phyloP scores from a whole-genome alignment of 2,329 filamentous ascomycete species.

The Aspergillus phoenicis region DNA sequence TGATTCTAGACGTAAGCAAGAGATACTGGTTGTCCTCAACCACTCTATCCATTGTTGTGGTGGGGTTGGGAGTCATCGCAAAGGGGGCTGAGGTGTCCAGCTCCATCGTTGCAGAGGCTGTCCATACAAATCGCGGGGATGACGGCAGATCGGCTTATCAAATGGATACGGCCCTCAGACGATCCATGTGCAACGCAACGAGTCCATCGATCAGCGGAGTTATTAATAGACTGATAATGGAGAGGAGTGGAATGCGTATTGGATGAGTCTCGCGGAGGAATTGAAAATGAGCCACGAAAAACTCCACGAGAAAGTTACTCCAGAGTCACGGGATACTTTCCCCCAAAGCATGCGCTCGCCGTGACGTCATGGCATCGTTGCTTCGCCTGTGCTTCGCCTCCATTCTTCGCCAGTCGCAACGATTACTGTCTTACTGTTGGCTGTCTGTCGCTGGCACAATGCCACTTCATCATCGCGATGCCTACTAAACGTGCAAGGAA shows the following conservation, averaged over 20 bases:
- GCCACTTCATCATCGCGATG: conserved; percentile 6
- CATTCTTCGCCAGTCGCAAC: neutral
- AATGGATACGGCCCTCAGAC: neutral
- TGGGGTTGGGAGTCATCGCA: neutral
- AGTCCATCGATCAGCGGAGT: conserved; percentile 1
- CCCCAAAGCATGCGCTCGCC: neutral
- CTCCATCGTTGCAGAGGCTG: neutral
- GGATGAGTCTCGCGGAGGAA: neutral
- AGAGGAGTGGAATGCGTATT: neutral
- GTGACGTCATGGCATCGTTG: neutral
- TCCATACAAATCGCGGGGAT: neutral
- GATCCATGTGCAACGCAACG: conserved; percentile 5
- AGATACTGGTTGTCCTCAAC: neutral
- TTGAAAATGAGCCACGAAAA: neutral
- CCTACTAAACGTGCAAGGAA: conserved; percentile 9
- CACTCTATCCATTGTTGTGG: neutral
- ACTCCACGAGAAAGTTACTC: neutral
- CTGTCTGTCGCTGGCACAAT: neutral
- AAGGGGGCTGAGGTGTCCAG: conserved; percentile 1
- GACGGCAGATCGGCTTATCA: conserved; percentile 3
- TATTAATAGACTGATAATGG: conserved; percentile 2
- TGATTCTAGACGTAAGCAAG: neutral
- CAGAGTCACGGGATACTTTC: neutral
- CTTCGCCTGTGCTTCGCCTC: neutral
- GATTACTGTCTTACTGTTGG: neutral